A percentile compares a stretch with the other conserved stretches of the same genome.
These are phyloP conservation scores for Termitomyces sp. DNA, from an alignment of 768 basidiomycete genomes.

Conservation along the genomic window DNA sequence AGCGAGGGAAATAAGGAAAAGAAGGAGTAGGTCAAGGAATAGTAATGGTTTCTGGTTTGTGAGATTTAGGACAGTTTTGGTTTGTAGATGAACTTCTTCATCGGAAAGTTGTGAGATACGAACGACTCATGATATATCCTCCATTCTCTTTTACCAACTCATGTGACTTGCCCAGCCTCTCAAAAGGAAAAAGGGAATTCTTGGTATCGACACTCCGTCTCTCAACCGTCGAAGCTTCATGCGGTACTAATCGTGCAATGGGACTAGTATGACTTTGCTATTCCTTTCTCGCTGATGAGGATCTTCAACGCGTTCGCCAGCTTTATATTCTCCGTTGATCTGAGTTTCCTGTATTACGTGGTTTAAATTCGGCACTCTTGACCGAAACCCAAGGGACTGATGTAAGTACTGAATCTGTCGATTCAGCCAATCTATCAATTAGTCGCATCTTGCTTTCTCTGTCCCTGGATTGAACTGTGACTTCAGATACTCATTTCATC, in stretches of 20 bases:
- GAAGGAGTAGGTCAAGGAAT: slow-evolving; percentile 6
- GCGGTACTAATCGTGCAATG: slow-evolving; percentile 12
- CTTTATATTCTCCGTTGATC: not conserved
- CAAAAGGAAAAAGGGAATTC: slow-evolving; percentile 10
- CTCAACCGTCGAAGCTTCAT: slow-evolving; percentile 9
- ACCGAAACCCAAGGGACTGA: not conserved
- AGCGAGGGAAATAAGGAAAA: slow-evolving; percentile 15
- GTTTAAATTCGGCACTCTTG: not conserved
- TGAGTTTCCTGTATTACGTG: not conserved
- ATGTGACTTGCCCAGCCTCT: slow-evolving; percentile 24
- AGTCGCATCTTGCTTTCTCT: too few species aligned
- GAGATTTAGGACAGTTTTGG: not conserved
- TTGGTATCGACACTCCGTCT: slow-evolving; percentile 2
- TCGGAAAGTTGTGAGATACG: not conserved
- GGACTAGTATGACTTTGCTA: not conserved
- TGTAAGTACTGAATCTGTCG: not conserved
- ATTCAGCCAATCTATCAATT: too few species aligned
- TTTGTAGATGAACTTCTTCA: not conserved
- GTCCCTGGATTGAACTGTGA: too few species aligned
- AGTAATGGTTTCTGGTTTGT: not conserved
- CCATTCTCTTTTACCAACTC: slow-evolving; percentile 6
- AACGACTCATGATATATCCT: not conserved
- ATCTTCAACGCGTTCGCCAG: not conserved
- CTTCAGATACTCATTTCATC: too few species aligned
- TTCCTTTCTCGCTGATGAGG: slow-evolving; percentile 1